Evolutionary conservation across 2,329 filamentous ascomycete species (phyloP).

Genomic region (Lecanoromycetidae sp.): DNA sequence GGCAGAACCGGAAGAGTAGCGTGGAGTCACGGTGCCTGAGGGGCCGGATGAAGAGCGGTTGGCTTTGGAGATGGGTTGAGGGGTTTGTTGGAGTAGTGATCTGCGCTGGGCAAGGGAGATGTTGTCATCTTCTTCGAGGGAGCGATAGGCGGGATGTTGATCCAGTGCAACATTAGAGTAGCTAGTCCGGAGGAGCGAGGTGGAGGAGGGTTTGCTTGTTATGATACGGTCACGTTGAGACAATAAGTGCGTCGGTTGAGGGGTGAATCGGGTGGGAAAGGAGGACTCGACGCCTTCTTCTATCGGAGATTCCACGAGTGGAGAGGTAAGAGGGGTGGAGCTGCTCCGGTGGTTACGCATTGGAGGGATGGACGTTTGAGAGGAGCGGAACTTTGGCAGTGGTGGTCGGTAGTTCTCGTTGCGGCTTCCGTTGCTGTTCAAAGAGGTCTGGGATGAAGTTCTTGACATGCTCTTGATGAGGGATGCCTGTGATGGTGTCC

Average conservation of each 20-base stretch:
- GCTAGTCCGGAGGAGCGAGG: slow-evolving; percentile 21
- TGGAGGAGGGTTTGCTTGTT: slow-evolving; percentile 28
- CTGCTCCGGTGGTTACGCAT: slow-evolving; percentile 22
- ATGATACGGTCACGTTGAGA: slow-evolving; percentile 44
- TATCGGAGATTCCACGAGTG: slow-evolving; percentile 28
- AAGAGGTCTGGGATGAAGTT: slow-evolving; percentile 12
- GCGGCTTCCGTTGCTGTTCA: slow-evolving; percentile 9
- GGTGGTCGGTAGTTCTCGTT: slow-evolving; percentile 9
- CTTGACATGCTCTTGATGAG: slow-evolving; percentile 1
- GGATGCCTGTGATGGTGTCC: slow-evolving; percentile 4
- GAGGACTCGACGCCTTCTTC: slow-evolving; percentile 21
- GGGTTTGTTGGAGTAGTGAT: slow-evolving; percentile 15
- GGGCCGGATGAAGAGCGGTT: background rate
- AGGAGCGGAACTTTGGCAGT: slow-evolving; percentile 3
- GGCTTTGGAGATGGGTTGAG: background rate
- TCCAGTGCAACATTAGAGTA: slow-evolving; percentile 6
- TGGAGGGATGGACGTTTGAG: slow-evolving; percentile 14
- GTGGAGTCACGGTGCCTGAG: background rate
- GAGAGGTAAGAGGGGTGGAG: slow-evolving; percentile 24
- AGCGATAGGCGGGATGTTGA: slow-evolving; percentile 7
- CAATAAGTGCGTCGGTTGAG: slow-evolving; percentile 33
- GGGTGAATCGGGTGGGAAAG: slow-evolving; percentile 18
- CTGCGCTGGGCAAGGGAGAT: slow-evolving; percentile 14
- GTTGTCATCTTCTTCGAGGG: slow-evolving; percentile 7
- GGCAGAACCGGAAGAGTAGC: background rate